Base-by-base conservation (phyloP, 768 basidiomycete genomes). In the Tulasnella calospora region DNA sequence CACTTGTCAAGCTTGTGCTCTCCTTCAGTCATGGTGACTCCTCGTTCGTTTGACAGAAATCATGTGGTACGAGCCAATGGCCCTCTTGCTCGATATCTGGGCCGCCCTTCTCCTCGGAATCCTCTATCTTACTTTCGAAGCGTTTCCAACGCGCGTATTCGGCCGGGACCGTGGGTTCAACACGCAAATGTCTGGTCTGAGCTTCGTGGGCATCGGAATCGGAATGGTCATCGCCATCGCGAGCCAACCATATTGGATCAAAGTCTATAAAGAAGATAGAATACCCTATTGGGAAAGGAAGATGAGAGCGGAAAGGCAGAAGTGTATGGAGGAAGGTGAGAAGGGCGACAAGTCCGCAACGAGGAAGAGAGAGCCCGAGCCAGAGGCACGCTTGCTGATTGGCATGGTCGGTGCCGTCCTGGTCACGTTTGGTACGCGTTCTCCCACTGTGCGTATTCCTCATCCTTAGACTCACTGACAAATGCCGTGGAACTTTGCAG, bases 401-500 rank as follows among this genome's bases (percentile, higher is more conserved):
- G 92, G 90, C 8, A 87, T 92, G 84, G 84, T 88, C 3, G 93
- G 92, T n/a, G 92, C 86, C 1, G 83, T 93, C 27, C 86, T 91
- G 15, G 89, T 89, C 10, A 91, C 93, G 1, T 80, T 92, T 61
- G 87, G 89, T 90, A 76, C 61, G 86, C 82, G 19, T 23, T 72
- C 80, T 72, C 19, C 47, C 77, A 51, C 74, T 19, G 57, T 35
- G 33, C 71, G 23, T 30, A 23, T 76, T 12, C n/a, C n/a, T 51
- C 33, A 40, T 9, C 33, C 46, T 30, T 38, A 23, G 38, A 75
- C 46, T 78, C 36, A 27, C 44, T 15, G 15, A 13, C 38, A 78
- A 78, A 10, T 23, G 46, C 36, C 30, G 19, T 9, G 17, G 27
- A 1, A 36, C n/a, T n/a, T n/a, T 7, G 23, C 61, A 84, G 86